Evolutionary conservation across 202 grass and related monocot genomes (phyloP), one percentile per base, ranked within the genome.

Genomic region (Alloteropsis angusta): DNA sequence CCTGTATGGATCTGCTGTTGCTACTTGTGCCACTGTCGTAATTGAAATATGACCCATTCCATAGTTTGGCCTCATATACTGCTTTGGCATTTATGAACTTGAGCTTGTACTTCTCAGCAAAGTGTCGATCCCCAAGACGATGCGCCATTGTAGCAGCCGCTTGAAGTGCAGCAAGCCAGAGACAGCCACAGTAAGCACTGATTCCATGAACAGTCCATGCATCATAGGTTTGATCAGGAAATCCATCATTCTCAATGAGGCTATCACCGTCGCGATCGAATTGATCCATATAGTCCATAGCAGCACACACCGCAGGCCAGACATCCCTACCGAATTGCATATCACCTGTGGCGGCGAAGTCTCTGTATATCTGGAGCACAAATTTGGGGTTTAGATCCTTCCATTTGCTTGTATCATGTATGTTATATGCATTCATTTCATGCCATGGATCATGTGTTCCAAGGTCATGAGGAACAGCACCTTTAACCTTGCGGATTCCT

Each of bases 331-430:
- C 95, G n/a, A 98, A 98, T 57, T 86, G 62, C 83, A 87, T 86
- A 64, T 98, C 92, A 83, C 92, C 95, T 6, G 95, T 98, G 46
- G 95, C 89, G 82, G 86, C 83, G 74, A 98, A 98, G 77, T 98
- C 95, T 80, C 92, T 90, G 75, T 99, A 99, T 42, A 96, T 87
- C 79, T 93, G 96, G 3, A 99, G 88, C 69, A 99, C 92, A 54
- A 99, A 99, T 84, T 99, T 99, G 72, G 96, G 92, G 65, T 99
- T 99, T 34, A 99, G 82, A 93, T 99, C 96, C 79, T 99, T 99
- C 96, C 92, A 99, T 83, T 89, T 99, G 74, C 90, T 99, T 68
- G 96, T 96, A 63, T 99, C 88, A 37, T 96, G 96, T 80, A 99
- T 95, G 52, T 95, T 96, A 58, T 99, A 99, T 8, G 96, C 92